A percentile compares a stretch with the other conserved stretches of the same genome.
These are phyloP conservation scores for Cladophialophora immunda DNA, from an alignment of 2,329 filamentous ascomycete species.

Conservation along the genomic window DNA sequence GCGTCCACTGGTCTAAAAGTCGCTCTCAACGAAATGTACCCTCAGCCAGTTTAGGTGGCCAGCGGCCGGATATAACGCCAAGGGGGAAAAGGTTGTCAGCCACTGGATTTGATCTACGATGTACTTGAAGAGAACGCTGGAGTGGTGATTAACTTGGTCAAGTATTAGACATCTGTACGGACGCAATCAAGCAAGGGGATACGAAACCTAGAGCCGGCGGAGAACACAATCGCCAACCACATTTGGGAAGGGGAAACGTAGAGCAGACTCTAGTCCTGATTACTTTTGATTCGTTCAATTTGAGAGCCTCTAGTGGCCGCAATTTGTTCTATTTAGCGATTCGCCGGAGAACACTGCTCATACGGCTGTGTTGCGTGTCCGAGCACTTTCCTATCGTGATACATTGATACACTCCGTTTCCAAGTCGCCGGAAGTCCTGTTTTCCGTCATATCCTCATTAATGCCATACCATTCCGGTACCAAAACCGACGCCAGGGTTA, in stretches of 20 bases:
- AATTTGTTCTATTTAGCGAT: neutral
- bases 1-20: neutral
- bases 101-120: neutral
- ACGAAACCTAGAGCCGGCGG: neutral
- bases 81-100: too few species aligned
- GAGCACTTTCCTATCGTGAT: neutral
- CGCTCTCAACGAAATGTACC: too few species aligned
- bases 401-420: neutral
- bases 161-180: too few species aligned
- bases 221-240: neutral
- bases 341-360: neutral
- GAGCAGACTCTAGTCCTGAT: neutral
- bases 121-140: neutral
- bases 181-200: neutral
- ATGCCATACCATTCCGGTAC: neutral
- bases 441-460: constrained; percentile 1
- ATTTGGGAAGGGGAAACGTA: neutral
- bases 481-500: neutral
- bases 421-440: neutral
- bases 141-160: neutral
- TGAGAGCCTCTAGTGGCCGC: neutral
- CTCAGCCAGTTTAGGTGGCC: too few species aligned
- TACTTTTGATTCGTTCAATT: neutral
- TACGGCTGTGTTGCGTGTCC: neutral
- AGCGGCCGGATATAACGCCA: too few species aligned